Evolutionary conservation across 495 filamentous ascomycete genomes (phyloP).

Genomic region (Talaromyces trachyspermus): DNA sequence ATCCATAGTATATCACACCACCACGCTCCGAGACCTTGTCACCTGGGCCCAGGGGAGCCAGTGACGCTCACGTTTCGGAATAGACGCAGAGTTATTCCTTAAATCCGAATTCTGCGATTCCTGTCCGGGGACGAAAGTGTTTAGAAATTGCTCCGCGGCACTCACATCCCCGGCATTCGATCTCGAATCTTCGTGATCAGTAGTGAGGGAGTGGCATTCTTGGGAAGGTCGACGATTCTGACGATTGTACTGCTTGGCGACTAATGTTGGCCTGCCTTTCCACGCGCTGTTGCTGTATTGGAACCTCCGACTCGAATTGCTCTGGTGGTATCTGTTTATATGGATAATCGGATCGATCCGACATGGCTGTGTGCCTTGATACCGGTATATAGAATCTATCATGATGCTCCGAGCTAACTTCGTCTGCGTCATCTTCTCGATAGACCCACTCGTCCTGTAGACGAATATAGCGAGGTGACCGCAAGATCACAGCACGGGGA

Average conservation of each 20-base stretch:
- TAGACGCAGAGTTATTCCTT: slow-evolving; percentile 3
- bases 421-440: slow-evolving; percentile 1
- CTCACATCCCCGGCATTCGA: slow-evolving; percentile 9
- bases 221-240: background rate
- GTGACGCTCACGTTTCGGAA: background rate
- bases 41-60: background rate
- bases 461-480: slow-evolving; percentile 2
- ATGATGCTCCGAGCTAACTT: background rate
- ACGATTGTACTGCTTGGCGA: background rate
- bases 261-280: background rate
- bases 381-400: slow-evolving; percentile 4
- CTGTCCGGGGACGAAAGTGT: slow-evolving; percentile 24
- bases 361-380: background rate
- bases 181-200: background rate
- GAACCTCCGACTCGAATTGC: background rate
- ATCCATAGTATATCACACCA: too few relatives aligned
- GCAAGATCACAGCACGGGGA: background rate
- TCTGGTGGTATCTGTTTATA: background rate
- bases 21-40: too few relatives aligned
- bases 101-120: background rate
- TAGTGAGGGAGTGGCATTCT: background rate
- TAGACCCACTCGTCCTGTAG: background rate
- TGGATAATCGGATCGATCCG: background rate
- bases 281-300: background rate
- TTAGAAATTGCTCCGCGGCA: slow-evolving; percentile 36